Evolutionary conservation across 2,329 filamentous ascomycete genomes (phyloP), one percentile per base, ranked within the genome.

Genomic region (Neopestalotiopsis sp.): DNA sequence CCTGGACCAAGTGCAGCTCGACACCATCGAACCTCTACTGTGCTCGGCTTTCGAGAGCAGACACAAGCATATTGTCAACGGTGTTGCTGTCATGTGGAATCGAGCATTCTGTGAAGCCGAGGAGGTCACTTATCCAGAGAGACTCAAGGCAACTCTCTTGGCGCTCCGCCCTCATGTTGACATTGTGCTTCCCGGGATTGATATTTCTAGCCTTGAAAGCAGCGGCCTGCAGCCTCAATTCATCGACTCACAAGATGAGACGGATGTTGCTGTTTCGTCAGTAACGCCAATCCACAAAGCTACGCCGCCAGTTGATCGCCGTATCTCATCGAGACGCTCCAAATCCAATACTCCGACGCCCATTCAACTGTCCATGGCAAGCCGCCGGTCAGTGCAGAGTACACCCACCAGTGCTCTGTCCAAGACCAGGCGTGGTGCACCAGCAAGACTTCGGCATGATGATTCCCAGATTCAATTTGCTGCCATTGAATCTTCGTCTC

Each of bases 381-480:
- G 69, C 13, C 79, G 73, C 49, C 74, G 70, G 2, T 74, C 69
- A 6, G 63, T 68, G 69, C 71, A 77, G 32, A 68, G 66, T n/a
- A 74, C 75, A 4, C 75, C 77, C 9, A 73, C 67, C 58, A 69
- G 71, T 59, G 74, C 74, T 60, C 72, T 71, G 32, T 72, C 76
- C 14, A 79, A 75, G 62, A 75, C 75, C 32, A 78, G 80, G 56
- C 78, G 77, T n/a, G 81, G 78, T 64, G 78, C 79, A 13, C 88
- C 85, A 61, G 83, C 86, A 20, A 88, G 87, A 69, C 83, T 91
- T 34, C 89, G 92, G 42, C 94, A 97, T 73, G 89, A 97, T 71
- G 88, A 97, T 78, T 97, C 94, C 0, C 94, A 97, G 75, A 86
- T 97, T 32, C 86, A 93, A 58, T 96, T 96, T 75, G 89, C 91